These are phyloP conservation scores for Malassezia cuniculi DNA, from an alignment of 1,284 basidiomycete species.

Conservation along the genomic window DNA sequence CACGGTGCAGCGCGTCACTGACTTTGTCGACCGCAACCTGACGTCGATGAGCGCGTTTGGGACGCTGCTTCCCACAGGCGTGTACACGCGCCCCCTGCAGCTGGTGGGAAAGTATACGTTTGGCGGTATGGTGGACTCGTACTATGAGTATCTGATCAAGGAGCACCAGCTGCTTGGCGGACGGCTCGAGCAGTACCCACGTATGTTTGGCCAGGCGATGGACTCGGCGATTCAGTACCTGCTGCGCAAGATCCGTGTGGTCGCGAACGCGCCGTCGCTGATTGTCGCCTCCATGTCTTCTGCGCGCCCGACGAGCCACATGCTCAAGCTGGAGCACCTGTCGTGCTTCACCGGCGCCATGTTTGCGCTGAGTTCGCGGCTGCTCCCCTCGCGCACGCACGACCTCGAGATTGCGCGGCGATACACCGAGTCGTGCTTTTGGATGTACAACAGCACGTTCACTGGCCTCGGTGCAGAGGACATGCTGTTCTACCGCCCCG, in stretches of 20 bases:
- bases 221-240: slow-evolving; percentile 47
- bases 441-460: slow-evolving; percentile 46
- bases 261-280: slow-evolving; percentile 46
- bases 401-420: slow-evolving; percentile 47
- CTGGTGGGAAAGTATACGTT: slow-evolving; percentile 43
- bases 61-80: slow-evolving; percentile 38
- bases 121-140: slow-evolving; percentile 49
- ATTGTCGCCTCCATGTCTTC: slow-evolving; percentile 30
- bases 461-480: slow-evolving; percentile 43
- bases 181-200: slow-evolving; percentile 47
- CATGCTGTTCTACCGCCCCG: slow-evolving; percentile 24
- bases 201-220: slow-evolving; percentile 48
- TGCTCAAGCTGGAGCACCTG: slow-evolving; percentile 44
- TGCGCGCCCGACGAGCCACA: slow-evolving; percentile 9
- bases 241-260: slow-evolving; percentile 45
- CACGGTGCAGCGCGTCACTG: slow-evolving; percentile 49
- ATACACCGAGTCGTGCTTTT: slow-evolving; percentile 51
- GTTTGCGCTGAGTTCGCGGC: slow-evolving; percentile 50
- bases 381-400: slow-evolving; percentile 45
- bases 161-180: slow-evolving; percentile 49
- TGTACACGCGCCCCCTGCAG: slow-evolving; percentile 43
- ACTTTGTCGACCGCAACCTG: slow-evolving; percentile 48
- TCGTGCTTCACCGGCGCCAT: slow-evolving; percentile 52
- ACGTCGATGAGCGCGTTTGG: slow-evolving; percentile 38
- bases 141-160: slow-evolving; percentile 53